phyloP scores from a whole-genome alignment of 176 grass and related monocot species.

The Phoenix dactylifera region DNA sequence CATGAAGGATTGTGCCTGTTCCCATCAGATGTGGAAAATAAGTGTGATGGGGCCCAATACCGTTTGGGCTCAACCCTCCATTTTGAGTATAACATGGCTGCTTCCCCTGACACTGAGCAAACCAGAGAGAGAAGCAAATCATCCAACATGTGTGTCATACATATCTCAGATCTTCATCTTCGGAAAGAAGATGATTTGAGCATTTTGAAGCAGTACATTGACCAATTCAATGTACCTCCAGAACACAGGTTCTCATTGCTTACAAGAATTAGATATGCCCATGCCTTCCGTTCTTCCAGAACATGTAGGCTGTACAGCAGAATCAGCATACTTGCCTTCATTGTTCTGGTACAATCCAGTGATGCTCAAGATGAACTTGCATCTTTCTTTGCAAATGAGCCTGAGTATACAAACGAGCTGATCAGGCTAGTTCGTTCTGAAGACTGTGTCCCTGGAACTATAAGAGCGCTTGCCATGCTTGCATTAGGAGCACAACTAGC shows the following conservation, averaged over 20 bases:
- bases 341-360: conserved; percentile 85
- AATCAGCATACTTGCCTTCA: conserved; percentile 97
- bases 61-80: conserved; percentile 89
- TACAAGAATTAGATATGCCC: conserved; percentile 91
- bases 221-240: conserved; percentile 63
- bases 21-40: conserved; percentile 64
- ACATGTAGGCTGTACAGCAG: conserved; percentile 70
- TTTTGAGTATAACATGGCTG: conserved; percentile 74
- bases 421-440: conserved; percentile 87
- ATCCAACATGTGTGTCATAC: conserved; percentile 71
- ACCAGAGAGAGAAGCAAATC: conserved; percentile 31
- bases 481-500: conserved; percentile 90
- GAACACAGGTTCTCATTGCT: conserved; percentile 91
- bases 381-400: conserved; percentile 97
- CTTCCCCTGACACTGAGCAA: conserved; percentile 30
- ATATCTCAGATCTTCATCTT: conserved; percentile 78
- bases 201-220: conserved; percentile 77
- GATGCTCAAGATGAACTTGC: conserved; percentile 88
- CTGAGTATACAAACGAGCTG: conserved; percentile 94
- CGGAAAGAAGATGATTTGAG: conserved; percentile 78
- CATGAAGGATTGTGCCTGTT: conserved; percentile 58
- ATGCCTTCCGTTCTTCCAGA: conserved; percentile 61
- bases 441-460: conserved; percentile 71
- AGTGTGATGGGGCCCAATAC: conserved; percentile 61
- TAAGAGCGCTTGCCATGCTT: conserved; percentile 87